Base-by-base conservation (phyloP, 306 rosid species). In the Hippophae gyantsensis region DNA sequence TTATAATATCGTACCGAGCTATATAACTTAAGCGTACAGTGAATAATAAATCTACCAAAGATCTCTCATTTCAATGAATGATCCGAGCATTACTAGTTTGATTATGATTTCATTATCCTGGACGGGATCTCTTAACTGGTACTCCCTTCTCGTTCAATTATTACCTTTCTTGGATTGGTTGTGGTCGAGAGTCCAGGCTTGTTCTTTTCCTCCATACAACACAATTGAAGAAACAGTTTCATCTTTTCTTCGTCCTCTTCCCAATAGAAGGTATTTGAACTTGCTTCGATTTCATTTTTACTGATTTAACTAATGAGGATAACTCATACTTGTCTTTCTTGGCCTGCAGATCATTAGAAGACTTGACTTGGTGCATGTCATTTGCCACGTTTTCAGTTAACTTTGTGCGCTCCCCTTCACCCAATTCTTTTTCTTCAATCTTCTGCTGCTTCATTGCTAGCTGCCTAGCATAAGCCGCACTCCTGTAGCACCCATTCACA, bases 211-310 rank as follows among this genome's bases (percentile, higher is more conserved):
- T 11, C 58, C 69, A 2, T 48, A 23, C 58, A 73, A 32, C 65
- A 69, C 13, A 57, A 43, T 40, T 27, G 73, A 56, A 61, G 4
- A 4, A 32, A 32, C 41, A 45, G 68, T 72, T 55, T 64, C 79
- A 38, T 55, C 74, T 52, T 32, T 68, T 72, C 61, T 58, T 78
- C 10, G 65, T 10, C 56, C 8, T 74, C 58, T 62, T 72, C 52
- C 52, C 43, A 50, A 65, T 56, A 10, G 86, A 66, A 68, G 74
- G 70, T 38, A 70, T 58, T 60, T 78, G 72, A 63, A 64, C 44
- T 69, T 75, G 86, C 72, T 72, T 75, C 27, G 89, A 68, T 72
- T 84, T 86, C 95, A 82, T 82, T 86, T 84, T 82, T 23, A 89
- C 67, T 5, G 95, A 86, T 68, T 71, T 86, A 60, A 86, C 73